A percentile compares a stretch with the other conserved stretches of the same genome.
phyloP scores from a whole-genome alignment of 75 land plant species.

The Gnetum montanum region DNA sequence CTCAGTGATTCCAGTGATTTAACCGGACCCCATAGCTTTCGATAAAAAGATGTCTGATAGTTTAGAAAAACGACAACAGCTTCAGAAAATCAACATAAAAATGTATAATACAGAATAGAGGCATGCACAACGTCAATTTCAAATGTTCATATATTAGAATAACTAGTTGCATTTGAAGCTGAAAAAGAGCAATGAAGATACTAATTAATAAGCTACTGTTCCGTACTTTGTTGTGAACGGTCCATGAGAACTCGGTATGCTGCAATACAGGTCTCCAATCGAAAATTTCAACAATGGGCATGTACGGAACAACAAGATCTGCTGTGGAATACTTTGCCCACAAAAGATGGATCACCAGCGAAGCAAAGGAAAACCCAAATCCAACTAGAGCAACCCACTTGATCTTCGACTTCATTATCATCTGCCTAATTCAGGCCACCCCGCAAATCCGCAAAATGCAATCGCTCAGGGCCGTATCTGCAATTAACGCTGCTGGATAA shows the following conservation, averaged over 20 bases:
- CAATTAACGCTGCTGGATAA: too few species aligned
- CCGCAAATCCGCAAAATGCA: too few species aligned
- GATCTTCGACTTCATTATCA: conserved; percentile 49
- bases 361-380: conserved; percentile 38
- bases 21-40: conserved; percentile 65
- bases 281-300: conserved; percentile 31
- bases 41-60: conserved; percentile 32
- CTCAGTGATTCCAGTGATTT: conserved; percentile 32
- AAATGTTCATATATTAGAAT: neutral
- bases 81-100: neutral
- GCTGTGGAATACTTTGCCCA: conserved; percentile 36
- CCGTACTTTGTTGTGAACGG: conserved; percentile 14
- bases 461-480: too few species aligned
- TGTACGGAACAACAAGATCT: conserved; percentile 13
- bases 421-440: conserved; percentile 7
- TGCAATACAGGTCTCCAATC: conserved; percentile 39
- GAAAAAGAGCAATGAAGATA: neutral
- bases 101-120: neutral
- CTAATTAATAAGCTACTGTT: neutral
- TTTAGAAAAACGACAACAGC: neutral
- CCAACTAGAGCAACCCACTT: conserved; percentile 59
- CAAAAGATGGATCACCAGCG: conserved; percentile 49
- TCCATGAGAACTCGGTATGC: conserved; percentile 10
- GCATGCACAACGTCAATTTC: neutral
- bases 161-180: neutral